Base-by-base conservation (phyloP, 2,329 filamentous ascomycete species). In the Penicillium janthinellum region DNA sequence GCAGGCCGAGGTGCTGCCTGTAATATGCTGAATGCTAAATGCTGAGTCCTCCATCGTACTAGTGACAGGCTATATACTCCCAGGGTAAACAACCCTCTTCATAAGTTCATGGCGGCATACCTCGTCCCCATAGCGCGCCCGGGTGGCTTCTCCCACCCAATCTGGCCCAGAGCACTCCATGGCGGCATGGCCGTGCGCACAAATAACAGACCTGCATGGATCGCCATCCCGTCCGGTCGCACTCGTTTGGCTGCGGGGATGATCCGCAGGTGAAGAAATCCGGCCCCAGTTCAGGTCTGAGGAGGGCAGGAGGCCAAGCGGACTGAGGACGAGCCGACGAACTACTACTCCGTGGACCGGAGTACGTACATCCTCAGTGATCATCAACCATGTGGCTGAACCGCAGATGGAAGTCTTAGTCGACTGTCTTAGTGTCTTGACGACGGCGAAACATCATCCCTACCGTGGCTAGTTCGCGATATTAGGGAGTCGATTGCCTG, bases 91-190 rank as follows among this genome's bases (percentile, higher is more conserved):
- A 4, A 8, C 5, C 10, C 17, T 31, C 15, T 48, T 6, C 11
- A 37, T 31, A 20, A 20, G 20, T 20, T 20, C 20, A 20, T 20
- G 20, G 7, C 34, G 31, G 35, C 47, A 22, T 50, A 20, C 48
- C 31, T 37, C 31, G 28, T 35, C 48, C 48, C 31, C 48, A 35
- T 50, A 50, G 48, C 28, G 28, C 47, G 25, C 25, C 47, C 47
- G 31, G 48, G 48, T 50, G 48, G 48, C 48, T 50, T 35, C 48
- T 50, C 31, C 48, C 11, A 37, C 48, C 48, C 48, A 35, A 20
- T 20, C n/a, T 37, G n/a, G 48, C 31, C 31, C 31, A 37, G 31
- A 17, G 34, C 48, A 50, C n/a, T 11, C n/a, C 31, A 37, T 37
- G 34, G 34, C 31, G 20, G 20, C 20, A 2, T 20, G 20, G 20